Evolutionary conservation across 1,284 basidiomycete species (phyloP).

Genomic region (Coriolopsis trogii): DNA sequence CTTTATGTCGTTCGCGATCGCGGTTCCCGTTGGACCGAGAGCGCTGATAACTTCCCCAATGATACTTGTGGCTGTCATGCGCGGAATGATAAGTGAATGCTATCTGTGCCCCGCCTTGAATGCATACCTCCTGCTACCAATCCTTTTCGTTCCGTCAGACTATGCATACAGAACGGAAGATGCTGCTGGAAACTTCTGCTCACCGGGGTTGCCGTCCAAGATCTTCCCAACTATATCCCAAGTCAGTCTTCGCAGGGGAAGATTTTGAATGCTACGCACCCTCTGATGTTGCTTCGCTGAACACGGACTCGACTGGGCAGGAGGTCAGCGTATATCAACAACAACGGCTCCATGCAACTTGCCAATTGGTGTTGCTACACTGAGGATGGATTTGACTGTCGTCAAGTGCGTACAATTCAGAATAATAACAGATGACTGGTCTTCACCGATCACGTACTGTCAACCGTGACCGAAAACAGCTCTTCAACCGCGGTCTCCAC

Average conservation of each 20-base stretch:
- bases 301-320: slow-evolving; percentile 1
- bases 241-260: background rate
- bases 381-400: slow-evolving; percentile 8
- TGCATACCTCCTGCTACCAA: background rate
- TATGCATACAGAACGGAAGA: background rate
- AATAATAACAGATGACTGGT: background rate
- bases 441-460: background rate
- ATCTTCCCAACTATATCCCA: background rate
- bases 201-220: slow-evolving; percentile 8
- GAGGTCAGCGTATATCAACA: background rate
- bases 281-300: slow-evolving; percentile 9
- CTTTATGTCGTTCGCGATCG: background rate
- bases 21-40: background rate
- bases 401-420: background rate
- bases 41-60: background rate
- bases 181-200: background rate
- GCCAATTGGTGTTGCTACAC: slow-evolving; percentile 4
- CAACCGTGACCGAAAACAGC: slow-evolving; percentile 4
- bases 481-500: slow-evolving; percentile 3
- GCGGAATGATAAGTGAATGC: background rate
- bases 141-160: background rate
- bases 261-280: background rate
- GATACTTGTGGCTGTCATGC: background rate
- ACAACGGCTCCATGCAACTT: background rate
- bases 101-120: background rate